phyloP scores from a whole-genome alignment of 2,329 filamentous ascomycete species.

The Aquanectria penicillioides region DNA sequence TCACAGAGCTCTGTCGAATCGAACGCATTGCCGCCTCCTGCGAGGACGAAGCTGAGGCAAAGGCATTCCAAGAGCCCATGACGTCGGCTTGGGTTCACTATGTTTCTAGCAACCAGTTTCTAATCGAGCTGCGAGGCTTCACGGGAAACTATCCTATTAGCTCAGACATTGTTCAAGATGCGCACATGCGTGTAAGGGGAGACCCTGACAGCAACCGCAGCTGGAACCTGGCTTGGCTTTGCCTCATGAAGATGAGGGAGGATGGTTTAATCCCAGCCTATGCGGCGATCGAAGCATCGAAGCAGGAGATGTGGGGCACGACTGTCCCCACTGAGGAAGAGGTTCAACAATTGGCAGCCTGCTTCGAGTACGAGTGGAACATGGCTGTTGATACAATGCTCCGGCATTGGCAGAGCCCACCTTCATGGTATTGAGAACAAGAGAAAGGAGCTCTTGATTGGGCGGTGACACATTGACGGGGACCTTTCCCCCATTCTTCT shows the following conservation, averaged over 20 bases:
- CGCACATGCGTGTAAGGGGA: slow-evolving; percentile 68
- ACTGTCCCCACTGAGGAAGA: slow-evolving; percentile 65
- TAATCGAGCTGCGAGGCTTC: slow-evolving; percentile 75
- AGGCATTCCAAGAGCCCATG: slow-evolving; percentile 70
- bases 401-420: slow-evolving; percentile 72
- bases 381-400: slow-evolving; percentile 73
- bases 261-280: slow-evolving; percentile 70
- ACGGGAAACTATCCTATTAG: slow-evolving; percentile 75
- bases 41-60: slow-evolving; percentile 67
- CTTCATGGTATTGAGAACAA: slow-evolving; percentile 60
- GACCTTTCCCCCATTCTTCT: neutral
- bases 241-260: slow-evolving; percentile 71
- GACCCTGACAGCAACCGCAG: slow-evolving; percentile 75
- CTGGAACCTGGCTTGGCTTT: slow-evolving; percentile 82
- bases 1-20: slow-evolving; percentile 77
- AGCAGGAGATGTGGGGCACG: slow-evolving; percentile 76
- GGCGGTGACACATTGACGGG: neutral
- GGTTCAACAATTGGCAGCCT: slow-evolving; percentile 66
- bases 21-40: slow-evolving; percentile 71
- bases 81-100: slow-evolving; percentile 78
- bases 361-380: slow-evolving; percentile 75
- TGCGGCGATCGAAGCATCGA: slow-evolving; percentile 68
- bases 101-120: slow-evolving; percentile 74
- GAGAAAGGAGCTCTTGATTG: neutral
- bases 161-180: slow-evolving; percentile 71